phyloP scores from a whole-genome alignment of 2,329 filamentous ascomycete species.

The Colletotrichum sp. region DNA sequence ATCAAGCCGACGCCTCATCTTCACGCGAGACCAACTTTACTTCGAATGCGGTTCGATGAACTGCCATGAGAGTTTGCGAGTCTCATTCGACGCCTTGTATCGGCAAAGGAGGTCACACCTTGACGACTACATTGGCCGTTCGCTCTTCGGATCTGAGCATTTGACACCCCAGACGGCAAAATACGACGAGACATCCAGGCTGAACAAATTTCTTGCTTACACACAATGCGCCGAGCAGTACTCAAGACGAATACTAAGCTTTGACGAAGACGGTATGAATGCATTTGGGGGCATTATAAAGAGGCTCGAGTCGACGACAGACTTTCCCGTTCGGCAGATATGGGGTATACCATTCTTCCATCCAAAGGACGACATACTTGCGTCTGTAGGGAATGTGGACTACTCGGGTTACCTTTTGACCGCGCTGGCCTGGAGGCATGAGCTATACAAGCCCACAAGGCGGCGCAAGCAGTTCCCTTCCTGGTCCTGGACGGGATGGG shows the following conservation, averaged over 20 bases:
- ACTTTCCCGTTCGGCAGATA: not conserved
- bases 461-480: not conserved
- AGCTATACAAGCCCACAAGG: not conserved
- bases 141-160: slow-evolving; percentile 1
- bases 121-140: not conserved
- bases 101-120: not conserved
- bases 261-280: not conserved
- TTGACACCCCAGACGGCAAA: not conserved
- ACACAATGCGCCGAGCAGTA: not conserved
- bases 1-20: slow-evolving; percentile 26
- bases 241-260: not conserved
- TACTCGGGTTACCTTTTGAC: not conserved
- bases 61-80: not conserved
- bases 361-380: not conserved
- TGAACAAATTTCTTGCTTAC: not conserved
- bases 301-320: not conserved
- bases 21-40: slow-evolving; percentile 29
- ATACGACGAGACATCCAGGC: not conserved
- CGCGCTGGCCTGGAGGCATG: not conserved
- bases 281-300: not conserved
- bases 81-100: not conserved
- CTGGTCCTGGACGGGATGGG: not conserved
- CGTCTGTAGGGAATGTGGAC: not conserved
- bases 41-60: slow-evolving; percentile 26
- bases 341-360: not conserved